Percentiles rank a stretch among this genome's conserved stretches.
These are phyloP conservation scores for Solanum aculeatissimum DNA, from an alignment of 305 asterid species.

Conservation along the genomic window DNA sequence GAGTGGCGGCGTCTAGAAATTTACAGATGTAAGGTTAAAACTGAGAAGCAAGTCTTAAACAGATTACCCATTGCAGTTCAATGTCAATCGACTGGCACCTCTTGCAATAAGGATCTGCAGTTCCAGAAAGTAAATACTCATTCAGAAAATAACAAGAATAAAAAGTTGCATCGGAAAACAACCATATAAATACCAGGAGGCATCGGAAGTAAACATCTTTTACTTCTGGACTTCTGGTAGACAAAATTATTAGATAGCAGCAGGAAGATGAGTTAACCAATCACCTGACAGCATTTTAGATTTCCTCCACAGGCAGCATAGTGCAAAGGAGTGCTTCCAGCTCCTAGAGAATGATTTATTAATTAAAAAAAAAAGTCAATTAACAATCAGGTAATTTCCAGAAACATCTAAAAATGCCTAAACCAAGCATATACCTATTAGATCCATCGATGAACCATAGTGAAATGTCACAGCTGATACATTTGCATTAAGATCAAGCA, in stretches of 20 bases:
- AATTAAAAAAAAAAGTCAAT: background rate
- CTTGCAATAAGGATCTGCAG: constrained; percentile 79
- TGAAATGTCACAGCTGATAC: constrained; percentile 77
- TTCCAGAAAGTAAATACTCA: background rate
- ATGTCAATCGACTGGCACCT: constrained; percentile 81
- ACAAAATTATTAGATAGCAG: background rate
- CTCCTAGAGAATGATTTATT: constrained; percentile 34
- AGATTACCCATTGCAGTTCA: constrained; percentile 90
- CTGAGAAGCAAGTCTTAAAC: background rate
- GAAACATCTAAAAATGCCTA: background rate
- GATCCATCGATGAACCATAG: constrained; percentile 92
- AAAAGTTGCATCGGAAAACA: background rate
- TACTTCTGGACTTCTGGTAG: background rate
- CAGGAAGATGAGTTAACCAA: background rate
- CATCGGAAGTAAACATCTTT: background rate
- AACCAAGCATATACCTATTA: constrained; percentile 50
- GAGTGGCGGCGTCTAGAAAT: background rate
- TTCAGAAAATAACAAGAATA: background rate
- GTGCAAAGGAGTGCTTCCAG: constrained; percentile 98
- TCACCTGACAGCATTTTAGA: constrained; percentile 93
- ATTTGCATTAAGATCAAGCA: constrained; percentile 83
- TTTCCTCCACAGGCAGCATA: constrained; percentile 99
- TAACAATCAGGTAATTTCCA: background rate
- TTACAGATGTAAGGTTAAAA: background rate
- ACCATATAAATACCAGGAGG: background rate